These are phyloP conservation scores for Parachlorella kessleri DNA, from an alignment of 139 green algal genomes.

Conservation along the genomic window DNA sequence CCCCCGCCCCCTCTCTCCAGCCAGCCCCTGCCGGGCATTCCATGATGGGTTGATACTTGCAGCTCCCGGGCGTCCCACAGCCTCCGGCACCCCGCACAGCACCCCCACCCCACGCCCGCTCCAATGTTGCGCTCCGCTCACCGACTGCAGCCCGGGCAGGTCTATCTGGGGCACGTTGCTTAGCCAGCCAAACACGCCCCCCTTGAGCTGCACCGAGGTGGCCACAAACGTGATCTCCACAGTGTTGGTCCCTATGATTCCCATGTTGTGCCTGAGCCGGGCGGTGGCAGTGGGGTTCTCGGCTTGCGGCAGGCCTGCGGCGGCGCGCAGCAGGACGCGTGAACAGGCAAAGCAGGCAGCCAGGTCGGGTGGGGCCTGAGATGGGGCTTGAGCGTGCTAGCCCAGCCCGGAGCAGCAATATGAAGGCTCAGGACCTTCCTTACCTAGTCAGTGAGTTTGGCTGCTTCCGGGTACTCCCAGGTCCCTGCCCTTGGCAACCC, in stretches of 20 bases:
- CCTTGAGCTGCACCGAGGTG: background rate
- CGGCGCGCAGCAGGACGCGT: background rate
- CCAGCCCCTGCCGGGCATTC: too few relatives aligned
- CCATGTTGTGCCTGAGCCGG: constrained; percentile 29
- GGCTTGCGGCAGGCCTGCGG: background rate
- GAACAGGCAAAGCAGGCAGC: too few relatives aligned
- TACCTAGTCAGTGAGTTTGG: too few relatives aligned
- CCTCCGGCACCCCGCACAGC: constrained; percentile 44
- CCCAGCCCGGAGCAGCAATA: too few relatives aligned
- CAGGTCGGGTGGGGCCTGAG: too few relatives aligned
- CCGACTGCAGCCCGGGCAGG: background rate
- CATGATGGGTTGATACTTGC: too few relatives aligned
- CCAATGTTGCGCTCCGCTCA: background rate
- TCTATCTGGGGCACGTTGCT: background rate
- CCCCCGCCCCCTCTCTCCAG: constrained; percentile 4
- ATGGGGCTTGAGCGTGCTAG: too few relatives aligned
- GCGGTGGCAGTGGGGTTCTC: constrained; percentile 20
- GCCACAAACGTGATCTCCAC: constrained; percentile 32
- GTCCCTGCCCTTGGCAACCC: too few relatives aligned
- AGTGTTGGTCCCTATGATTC: constrained; percentile 9
- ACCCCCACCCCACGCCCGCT: background rate
- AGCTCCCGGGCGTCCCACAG: too few relatives aligned
- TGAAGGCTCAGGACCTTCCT: too few relatives aligned
- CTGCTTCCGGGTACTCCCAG: too few relatives aligned
- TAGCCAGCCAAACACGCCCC: background rate